Base-by-base conservation (phyloP, 164 flowering plant species). In the Nymphaea thermarum region DNA sequence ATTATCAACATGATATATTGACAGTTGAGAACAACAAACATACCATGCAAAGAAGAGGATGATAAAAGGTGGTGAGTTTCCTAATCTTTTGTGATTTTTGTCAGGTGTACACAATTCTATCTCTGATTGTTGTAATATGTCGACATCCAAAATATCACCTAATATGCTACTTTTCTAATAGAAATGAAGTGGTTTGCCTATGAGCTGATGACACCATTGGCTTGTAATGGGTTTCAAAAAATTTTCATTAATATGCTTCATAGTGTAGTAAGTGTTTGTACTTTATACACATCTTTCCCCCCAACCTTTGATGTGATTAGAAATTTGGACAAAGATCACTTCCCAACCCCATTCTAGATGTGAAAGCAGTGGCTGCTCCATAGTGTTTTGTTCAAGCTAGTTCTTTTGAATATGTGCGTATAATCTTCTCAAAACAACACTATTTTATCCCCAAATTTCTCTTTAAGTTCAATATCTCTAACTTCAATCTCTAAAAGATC, bases 351-450 rank as follows among this genome's bases (percentile, higher is more conserved):
- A 71, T 42, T 81, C 80, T 42, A 82, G 81, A 68, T 85, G 83
- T 17, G 80, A 82, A 44, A 79, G 65, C 10, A 85, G 85, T 68
- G 82, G 72, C 60, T 82, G 84, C 65, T 83, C 88, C 77, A 83
- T 78, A 5, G 88, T 86, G 70, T 82, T 70, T 43, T 83, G 80
- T 70, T 85, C 73, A 85, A 77, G 72, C 83, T 82, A 45, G 82
- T 85, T n/a, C 88, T 86, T 66, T 83, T 85, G 63, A 85, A 85
- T 68, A 85, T 82, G 66, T 85, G 86, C 88, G 82, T 85, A 79
- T 85, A 86, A 76, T 85, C 86, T 25, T 82, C 88, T 65, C 88
- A 86, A 62, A 85, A 83, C 77, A 85, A 71, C 41, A 81, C 82
- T 4, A 75, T 77, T 66, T 72, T 76, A 63, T 72, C 82, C 68